Base-by-base conservation (phyloP, 495 filamentous ascomycete species). In the Letharia columbiana region DNA sequence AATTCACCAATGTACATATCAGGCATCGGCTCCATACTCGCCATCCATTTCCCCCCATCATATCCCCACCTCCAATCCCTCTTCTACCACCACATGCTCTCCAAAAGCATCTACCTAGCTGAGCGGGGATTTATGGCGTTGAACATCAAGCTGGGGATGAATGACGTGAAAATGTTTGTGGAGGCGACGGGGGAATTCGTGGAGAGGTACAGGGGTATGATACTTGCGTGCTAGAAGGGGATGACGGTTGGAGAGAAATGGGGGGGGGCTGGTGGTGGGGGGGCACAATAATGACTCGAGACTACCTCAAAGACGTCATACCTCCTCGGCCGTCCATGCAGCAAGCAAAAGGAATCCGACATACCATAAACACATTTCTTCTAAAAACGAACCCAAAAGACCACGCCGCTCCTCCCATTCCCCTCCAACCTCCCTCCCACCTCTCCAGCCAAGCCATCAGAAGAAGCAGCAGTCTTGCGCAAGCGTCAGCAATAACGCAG, bases 41-140 rank as follows among this genome's bases (percentile, higher is more conserved):
- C 63, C 3, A 58, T 65, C 2, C 63, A 64, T 71, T 63, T 61
- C 61, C 67, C 62, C 45, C 44, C 42, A 74, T 58, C 61, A 65
- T 33, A 66, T 68, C 42, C 37, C 44, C 60, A 58, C 23, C 64
- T 73, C 1, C 57, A 63, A 40, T 68, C 67, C 4, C 45, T 75
- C 4, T 73, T 70, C 57, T 75, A 70, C 64, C 68, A 71, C 57
- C 68, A 75, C 49, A 73, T 75, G 71, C 67, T 75, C 4, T 68
- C 71, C 12, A n/a, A 68, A 23, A 67, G 66, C 12, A 74, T 76
- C 33, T 75, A 75, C 50, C 63, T 75, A 2, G 72, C 74, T 33
- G 70, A 67, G 37, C 58, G 73, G 18, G 73, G 73, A 13, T 75
- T 74, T n/a, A 69, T 74, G 1, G 68, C 68, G 28, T 57, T 75